phyloP scores from a whole-genome alignment of 2,329 filamentous ascomycete species.

The Apiospora marii region DNA sequence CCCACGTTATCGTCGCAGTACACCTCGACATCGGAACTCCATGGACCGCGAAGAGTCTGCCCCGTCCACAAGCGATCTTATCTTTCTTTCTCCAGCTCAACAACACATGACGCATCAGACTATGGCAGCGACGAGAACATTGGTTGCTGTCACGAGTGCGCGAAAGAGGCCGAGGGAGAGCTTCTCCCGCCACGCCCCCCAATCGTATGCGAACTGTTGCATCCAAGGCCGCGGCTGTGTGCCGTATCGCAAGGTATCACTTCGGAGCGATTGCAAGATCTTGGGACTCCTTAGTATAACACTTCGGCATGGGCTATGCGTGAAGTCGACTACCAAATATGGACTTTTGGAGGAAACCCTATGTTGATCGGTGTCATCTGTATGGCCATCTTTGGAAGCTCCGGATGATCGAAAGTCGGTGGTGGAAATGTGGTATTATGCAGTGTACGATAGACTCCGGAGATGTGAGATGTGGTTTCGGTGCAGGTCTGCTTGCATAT shows the following conservation, averaged over 20 bases:
- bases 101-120: not conserved
- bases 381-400: not conserved
- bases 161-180: slow-evolving; percentile 15
- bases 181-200: slow-evolving; percentile 7
- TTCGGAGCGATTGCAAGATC: slow-evolving; percentile 28
- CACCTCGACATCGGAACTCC: slow-evolving; percentile 22
- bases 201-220: slow-evolving; percentile 12
- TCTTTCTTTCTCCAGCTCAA: slow-evolving; percentile 21
- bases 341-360: too few species aligned
- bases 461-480: not conserved
- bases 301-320: not conserved
- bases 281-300: not conserved
- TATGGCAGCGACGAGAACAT: slow-evolving; percentile 2
- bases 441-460: not conserved
- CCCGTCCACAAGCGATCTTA: slow-evolving; percentile 24
- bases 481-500: not conserved
- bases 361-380: not conserved
- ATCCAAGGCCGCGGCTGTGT: slow-evolving; percentile 22
- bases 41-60: not conserved
- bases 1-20: slow-evolving; percentile 12
- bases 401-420: not conserved
- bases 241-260: slow-evolving; percentile 29
- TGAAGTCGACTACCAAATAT: not conserved
- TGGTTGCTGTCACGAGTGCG: slow-evolving; percentile 14
- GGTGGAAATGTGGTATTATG: not conserved